Conservation (phyloP, 208 protist species). For the Vickermania ingenoplastis region DNA sequence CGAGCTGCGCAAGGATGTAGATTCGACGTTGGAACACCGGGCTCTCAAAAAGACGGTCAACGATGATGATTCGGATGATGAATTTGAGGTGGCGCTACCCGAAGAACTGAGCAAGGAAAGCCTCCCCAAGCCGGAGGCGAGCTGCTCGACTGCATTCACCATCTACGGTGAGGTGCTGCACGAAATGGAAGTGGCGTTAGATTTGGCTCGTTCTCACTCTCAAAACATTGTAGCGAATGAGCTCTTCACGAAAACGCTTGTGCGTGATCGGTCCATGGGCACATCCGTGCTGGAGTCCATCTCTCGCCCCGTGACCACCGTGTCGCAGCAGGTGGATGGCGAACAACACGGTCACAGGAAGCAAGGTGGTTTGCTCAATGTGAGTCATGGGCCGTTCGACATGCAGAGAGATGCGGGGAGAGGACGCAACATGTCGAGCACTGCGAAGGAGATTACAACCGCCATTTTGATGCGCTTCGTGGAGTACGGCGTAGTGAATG, state of each 20-base stretch:
- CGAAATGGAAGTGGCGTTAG: not conserved
- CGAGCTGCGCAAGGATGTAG: not conserved
- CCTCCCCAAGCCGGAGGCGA: not conserved
- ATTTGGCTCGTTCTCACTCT: not conserved
- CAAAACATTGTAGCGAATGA: slow-evolving; percentile 1
- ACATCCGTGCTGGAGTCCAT: not conserved
- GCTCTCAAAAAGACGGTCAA: not conserved
- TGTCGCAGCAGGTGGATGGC: not conserved
- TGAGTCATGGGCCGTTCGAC: not conserved
- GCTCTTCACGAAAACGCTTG: not conserved
- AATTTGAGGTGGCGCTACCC: not conserved
- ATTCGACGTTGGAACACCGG: not conserved
- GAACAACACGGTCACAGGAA: too few species aligned
- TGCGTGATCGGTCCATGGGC: not conserved
- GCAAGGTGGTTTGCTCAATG: not conserved
- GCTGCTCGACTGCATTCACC: slow-evolving; percentile 1
- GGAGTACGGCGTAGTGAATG: not conserved
- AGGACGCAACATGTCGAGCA: not conserved
- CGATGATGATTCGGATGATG: slow-evolving; percentile 1
- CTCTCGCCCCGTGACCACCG: not conserved
- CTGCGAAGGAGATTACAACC: not conserved
- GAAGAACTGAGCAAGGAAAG: not conserved
- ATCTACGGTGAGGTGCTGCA: slow-evolving; percentile 5
- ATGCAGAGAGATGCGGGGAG: not conserved
- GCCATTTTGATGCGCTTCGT: not conserved